Evolutionary conservation across 1,284 basidiomycete genomes (phyloP), one percentile per base, ranked within the genome.

Genomic region (Ganoderma boninense): DNA sequence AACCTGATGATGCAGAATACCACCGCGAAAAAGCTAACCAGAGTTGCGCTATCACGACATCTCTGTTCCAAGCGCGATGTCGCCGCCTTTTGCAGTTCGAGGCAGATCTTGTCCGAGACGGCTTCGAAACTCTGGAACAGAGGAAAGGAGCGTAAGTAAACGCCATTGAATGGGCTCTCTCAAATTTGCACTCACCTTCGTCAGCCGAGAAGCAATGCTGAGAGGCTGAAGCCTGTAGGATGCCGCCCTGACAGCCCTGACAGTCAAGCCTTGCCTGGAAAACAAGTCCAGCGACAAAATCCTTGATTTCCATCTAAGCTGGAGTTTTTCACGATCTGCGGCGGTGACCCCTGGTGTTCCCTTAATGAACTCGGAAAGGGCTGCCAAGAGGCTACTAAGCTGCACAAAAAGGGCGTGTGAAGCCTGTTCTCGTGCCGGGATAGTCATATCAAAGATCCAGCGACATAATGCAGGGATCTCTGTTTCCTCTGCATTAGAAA

Each of bases 371-470:
- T 13, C 43, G 0, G 18, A 42, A 16, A 56, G 42, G 29, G 40
- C 64, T 32, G 14, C 26, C 32, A 59, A 18, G 56, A 38, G 38
- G 16, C 6, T 56, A 52, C 20, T 46, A 44, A 23, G 38, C 32
- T 60, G 32, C 42, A 20, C 20, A n/a, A 68, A 56, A 1, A 64
- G 23, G 13, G 38, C 42, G n/a, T 59, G 29, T 1, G 62, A 42
- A 2, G 62, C 44, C 52, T 49, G 59, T 32, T 68, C 62, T n/a
- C 56, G 20, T 7, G 52, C 52, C 5, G 67, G 62, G 13, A 59
- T 40, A 13, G 67, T 68, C n/a, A 68, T 20, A 3, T 54, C 11
- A 14, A 44, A 29, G 43, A 63, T 64, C 67, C 67, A 64, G n/a
- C 32, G 42, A 13, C 42, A 42, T 38, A 68, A 56, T 4, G 49